A percentile compares a stretch with the other conserved stretches of the same genome.
These are phyloP conservation scores for Xylaria acuta DNA, from an alignment of 495 filamentous ascomycete genomes.

Conservation along the genomic window DNA sequence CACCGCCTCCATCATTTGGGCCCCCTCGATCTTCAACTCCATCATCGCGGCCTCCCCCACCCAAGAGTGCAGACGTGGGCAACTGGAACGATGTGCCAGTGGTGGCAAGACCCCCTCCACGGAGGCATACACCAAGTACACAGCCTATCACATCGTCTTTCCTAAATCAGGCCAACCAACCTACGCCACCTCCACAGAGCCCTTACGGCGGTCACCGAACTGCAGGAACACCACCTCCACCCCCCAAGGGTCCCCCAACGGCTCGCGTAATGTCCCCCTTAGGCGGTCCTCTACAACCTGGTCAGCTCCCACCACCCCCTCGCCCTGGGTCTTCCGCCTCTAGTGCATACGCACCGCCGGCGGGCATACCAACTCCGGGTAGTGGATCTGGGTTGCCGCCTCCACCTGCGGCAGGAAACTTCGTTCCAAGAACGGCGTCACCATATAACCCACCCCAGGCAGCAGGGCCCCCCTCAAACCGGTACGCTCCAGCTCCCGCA, in stretches of 20 bases:
- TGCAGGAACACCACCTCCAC: slow-evolving; percentile 37
- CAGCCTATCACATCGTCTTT: slow-evolving; percentile 70
- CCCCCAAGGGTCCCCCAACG: slow-evolving; percentile 60
- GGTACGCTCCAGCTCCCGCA: slow-evolving; percentile 84
- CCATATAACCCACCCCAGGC: slow-evolving; percentile 87
- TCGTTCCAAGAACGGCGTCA: slow-evolving; percentile 77
- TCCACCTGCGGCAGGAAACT: slow-evolving; percentile 53
- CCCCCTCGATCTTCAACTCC: slow-evolving; percentile 62
- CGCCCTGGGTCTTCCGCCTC: slow-evolving; percentile 67
- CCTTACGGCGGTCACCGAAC: slow-evolving; percentile 35
- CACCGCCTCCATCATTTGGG: slow-evolving; percentile 42
- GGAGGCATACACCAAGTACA: slow-evolving; percentile 73
- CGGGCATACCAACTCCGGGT: slow-evolving; percentile 50
- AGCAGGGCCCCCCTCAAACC: slow-evolving; percentile 74
- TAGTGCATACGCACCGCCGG: slow-evolving; percentile 76
- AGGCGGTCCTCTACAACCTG: slow-evolving; percentile 54
- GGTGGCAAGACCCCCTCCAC: slow-evolving; percentile 74
- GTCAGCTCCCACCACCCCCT: slow-evolving; percentile 53
- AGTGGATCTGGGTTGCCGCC: slow-evolving; percentile 42
- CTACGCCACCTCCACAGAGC: slow-evolving; percentile 59
- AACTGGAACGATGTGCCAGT: slow-evolving; percentile 97
- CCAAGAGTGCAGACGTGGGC: slow-evolving; percentile 70
- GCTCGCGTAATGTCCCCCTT: slow-evolving; percentile 62
- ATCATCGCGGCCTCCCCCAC: slow-evolving; percentile 66
- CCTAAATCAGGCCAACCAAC: slow-evolving; percentile 60